These are phyloP conservation scores for Globisporangium okanoganense DNA, from an alignment of 352 stramenopile genomes.

Conservation along the genomic window DNA sequence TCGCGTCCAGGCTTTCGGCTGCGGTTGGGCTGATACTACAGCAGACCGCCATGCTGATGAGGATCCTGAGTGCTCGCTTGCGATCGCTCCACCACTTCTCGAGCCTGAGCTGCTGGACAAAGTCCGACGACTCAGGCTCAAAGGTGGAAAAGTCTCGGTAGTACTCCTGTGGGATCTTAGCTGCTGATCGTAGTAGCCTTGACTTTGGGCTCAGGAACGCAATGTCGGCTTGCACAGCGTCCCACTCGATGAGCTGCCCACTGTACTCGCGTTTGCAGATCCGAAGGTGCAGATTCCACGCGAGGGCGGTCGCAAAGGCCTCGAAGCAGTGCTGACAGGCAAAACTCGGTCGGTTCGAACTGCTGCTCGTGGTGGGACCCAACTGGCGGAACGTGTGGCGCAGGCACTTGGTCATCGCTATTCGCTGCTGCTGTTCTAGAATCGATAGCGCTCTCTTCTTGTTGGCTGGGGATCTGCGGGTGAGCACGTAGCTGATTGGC, in stretches of 20 bases:
- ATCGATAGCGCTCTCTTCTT: not conserved
- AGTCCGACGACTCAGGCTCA: not conserved
- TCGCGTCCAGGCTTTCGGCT: not conserved
- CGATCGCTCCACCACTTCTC: not conserved
- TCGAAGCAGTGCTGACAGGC: slow-evolving; percentile 10
- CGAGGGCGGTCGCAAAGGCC: slow-evolving; percentile 6
- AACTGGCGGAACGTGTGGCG: not conserved
- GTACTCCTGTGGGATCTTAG: not conserved
- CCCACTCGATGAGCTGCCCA: slow-evolving; percentile 10
- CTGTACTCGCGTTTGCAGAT: not conserved
- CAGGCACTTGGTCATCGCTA: slow-evolving; percentile 11
- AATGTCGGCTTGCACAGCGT: slow-evolving; percentile 2
- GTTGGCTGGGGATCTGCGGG: not conserved
- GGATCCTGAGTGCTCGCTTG: not conserved
- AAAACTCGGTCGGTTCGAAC: not conserved
- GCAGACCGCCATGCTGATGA: not conserved
- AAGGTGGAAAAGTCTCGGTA: not conserved
- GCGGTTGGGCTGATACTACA: not conserved
- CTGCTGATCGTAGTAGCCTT: not conserved
- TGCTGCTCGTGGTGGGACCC: not conserved
- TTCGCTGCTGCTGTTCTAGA: slow-evolving; percentile 8
- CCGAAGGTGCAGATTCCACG: slow-evolving; percentile 3
- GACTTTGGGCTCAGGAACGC: slow-evolving; percentile 1
- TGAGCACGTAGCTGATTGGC: slow-evolving; percentile 1
- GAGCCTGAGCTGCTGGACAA: not conserved